Conservation (phyloP, 129 eudicot genomes). For the Helianthus tuberosus region DNA sequence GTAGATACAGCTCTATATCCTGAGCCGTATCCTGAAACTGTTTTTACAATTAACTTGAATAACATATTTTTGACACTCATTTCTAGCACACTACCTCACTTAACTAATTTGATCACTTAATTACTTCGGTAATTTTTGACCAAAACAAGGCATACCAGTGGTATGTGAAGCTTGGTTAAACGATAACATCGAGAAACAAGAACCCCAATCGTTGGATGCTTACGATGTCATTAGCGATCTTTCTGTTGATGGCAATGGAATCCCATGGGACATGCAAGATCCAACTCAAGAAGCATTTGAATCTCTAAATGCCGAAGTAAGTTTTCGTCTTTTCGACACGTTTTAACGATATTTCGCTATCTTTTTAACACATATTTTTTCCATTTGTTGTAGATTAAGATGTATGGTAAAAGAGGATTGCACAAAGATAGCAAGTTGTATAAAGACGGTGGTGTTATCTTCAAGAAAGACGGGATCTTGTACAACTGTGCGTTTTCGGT, state of each 20-base stretch:
- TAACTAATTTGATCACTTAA: no score
- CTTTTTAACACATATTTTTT: not conserved
- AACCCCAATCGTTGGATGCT: conserved; percentile 61
- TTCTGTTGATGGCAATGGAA: conserved; percentile 67
- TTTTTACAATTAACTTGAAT: no score
- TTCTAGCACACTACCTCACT: no score
- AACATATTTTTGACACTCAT: no score
- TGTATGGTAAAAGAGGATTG: conserved; percentile 91
- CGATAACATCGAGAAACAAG: conserved; percentile 69
- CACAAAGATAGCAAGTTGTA: conserved; percentile 80
- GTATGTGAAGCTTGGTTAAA: conserved; percentile 82
- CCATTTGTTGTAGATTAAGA: conserved; percentile 53
- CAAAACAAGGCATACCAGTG: conserved; percentile 64
- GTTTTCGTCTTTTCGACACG: not conserved
- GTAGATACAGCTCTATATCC: no score
- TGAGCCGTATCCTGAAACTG: no score
- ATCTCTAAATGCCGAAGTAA: conserved; percentile 72
- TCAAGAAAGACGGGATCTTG: conserved; percentile 74
- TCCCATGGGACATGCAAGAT: conserved; percentile 73
- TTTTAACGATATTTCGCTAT: no score
- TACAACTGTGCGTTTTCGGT: conserved; percentile 75
- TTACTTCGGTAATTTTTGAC: no score
- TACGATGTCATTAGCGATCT: conserved; percentile 69
- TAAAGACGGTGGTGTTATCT: conserved; percentile 71
- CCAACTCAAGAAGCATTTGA: conserved; percentile 77